Evolutionary conservation across 176 grass and related monocot species (phyloP), one percentile per base, ranked within the genome.

Genomic region (Bromus sterilis): DNA sequence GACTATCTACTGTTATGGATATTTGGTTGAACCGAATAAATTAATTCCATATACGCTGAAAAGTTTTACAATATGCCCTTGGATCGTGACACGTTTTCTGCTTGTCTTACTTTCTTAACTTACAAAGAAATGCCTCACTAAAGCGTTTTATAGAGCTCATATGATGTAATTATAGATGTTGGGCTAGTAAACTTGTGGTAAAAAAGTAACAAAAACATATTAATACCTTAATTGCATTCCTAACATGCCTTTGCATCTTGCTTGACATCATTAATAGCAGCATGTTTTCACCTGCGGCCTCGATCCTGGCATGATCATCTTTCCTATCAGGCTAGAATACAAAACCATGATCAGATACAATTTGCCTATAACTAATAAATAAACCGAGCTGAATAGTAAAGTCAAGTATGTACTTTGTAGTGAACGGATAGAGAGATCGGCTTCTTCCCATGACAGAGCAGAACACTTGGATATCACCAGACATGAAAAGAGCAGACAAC

Each of bases 401-500:
- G n/a, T 10, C 23, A n/a, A 26, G 41, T 35, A 46, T 26, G 81
- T 81, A 84, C 89, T 75, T 95, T 95, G 82, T 92, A 90, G 86
- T 95, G 87, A 4, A 71, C 6, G 13, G 93, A 88, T 59, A 95
- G 71, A 34, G 82, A 61, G 39, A 88, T 24, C 44, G 87, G 75
- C 55, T 86, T 46, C 72, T 95, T 92, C 44, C 85, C 90, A 4
- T 85, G 79, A 64, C 79, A 88, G 82, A 95, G 93, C 69, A 92
- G 87, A 0, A 78, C 93, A 16, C 93, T 81, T 1, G 93, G 92
- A 78, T 95, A 87, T 20, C 90, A 87, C 31, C 87, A 90, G 53
- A 92, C 82, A 40, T 95, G 93, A 1, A 87, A 95, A 25, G 90
- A 90, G 81, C 87, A 92, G 53, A 95, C 70, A 20, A 92, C 56